phyloP scores from a whole-genome alignment of 2,329 filamentous ascomycete species.

The Didymella arachidicola region DNA sequence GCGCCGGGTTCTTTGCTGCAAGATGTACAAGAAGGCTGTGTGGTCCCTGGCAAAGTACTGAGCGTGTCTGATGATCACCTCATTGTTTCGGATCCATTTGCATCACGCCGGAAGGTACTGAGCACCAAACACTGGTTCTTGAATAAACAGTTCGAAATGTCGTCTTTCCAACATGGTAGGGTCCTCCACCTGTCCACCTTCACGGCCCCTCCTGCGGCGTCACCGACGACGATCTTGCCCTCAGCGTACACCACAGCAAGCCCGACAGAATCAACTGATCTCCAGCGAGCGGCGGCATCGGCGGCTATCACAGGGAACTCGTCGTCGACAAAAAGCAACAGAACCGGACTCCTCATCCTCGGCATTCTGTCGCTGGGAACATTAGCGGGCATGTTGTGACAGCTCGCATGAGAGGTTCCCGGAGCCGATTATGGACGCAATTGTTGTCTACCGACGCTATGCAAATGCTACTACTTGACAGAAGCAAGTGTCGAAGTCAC shows the following conservation, averaged over 20 bases:
- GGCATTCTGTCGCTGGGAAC: not conserved
- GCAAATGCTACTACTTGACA: slow-evolving; percentile 6
- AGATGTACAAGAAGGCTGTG: not conserved
- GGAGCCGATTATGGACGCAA: not conserved
- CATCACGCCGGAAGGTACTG: no score
- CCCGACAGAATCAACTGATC: not conserved
- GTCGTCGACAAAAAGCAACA: not conserved
- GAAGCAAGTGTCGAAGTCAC: slow-evolving; percentile 47
- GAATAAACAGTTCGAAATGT: not conserved
- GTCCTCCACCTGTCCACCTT: slow-evolving; percentile 1
- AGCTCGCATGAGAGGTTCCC: not conserved
- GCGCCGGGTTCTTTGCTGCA: not conserved
- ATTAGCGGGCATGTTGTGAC: not conserved
- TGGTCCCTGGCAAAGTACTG: no score
- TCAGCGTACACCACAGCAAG: not conserved
- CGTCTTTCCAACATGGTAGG: slow-evolving; percentile 1
- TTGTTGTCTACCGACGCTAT: not conserved
- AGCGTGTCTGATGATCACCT: no score
- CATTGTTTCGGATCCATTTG: no score
- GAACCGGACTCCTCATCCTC: not conserved
- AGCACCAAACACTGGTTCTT: not conserved
- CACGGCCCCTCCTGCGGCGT: not conserved
- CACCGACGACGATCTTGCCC: not conserved
- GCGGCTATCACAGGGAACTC: not conserved
- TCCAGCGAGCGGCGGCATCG: not conserved